Percentiles rank a stretch among this genome's conserved stretches.
phyloP scores from a whole-genome alignment of 345 rosid genomes.

The Rubroshorea leprosula region DNA sequence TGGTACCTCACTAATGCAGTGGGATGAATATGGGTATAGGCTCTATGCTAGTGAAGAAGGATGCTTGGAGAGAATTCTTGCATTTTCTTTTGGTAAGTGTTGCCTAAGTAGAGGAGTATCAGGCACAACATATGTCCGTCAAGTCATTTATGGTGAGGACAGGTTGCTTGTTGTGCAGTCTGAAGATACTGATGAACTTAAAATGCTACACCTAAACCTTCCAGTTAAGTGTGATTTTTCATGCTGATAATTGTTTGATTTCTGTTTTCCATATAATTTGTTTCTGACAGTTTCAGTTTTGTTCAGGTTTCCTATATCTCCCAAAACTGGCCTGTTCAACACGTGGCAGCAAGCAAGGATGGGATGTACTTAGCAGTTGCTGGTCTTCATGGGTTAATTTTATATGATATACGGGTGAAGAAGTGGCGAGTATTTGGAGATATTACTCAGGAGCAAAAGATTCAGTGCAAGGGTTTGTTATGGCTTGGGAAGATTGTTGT shows the following conservation, averaged over 20 bases:
- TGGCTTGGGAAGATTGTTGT: conserved; percentile 96
- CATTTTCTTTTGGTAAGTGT: conserved; percentile 93
- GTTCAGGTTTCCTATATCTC: conserved; percentile 79
- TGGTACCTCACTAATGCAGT: conserved; percentile 85
- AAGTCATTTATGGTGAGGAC: conserved; percentile 94
- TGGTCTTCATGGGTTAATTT: conserved; percentile 86
- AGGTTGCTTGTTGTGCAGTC: conserved; percentile 95
- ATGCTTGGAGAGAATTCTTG: conserved; percentile 74
- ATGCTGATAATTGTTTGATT: conserved; percentile 6
- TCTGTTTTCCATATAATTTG: conserved; percentile 17
- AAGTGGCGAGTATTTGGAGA: conserved; percentile 97
- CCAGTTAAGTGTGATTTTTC: conserved; percentile 54
- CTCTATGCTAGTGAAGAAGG: conserved; percentile 88
- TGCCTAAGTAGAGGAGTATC: conserved; percentile 94
- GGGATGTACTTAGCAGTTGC: conserved; percentile 94
- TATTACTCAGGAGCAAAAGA: conserved; percentile 89
- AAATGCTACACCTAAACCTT: conserved; percentile 83
- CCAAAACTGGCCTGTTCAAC: conserved; percentile 99
- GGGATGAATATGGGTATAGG: conserved; percentile 95
- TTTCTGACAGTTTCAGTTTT: conserved; percentile 29
- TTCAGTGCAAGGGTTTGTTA: conserved; percentile 87
- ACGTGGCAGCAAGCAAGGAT: conserved; percentile 96
- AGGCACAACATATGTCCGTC: conserved; percentile 85
- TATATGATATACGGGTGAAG: conserved; percentile 76
- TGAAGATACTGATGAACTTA: conserved; percentile 88